Evolutionary conservation across 805 yeast species (phyloP).

Genomic region (Yarrowia alimentaria): DNA sequence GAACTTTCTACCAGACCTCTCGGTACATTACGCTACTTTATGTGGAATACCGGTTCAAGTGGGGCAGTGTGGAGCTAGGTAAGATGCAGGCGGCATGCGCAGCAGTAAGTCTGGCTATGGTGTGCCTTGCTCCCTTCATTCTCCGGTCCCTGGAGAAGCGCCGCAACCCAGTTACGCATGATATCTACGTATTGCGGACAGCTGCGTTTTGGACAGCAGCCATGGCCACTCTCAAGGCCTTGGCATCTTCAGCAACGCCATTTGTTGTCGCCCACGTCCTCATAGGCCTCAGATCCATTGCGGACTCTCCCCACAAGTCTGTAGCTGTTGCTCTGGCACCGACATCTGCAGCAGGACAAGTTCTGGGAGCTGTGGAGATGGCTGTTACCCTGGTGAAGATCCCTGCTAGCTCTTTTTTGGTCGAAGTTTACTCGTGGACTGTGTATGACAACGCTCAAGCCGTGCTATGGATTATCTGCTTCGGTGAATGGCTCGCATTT

Average conservation of each 20-base stretch:
- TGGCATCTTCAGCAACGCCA: conserved; percentile 3
- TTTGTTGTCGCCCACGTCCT: conserved; percentile 14
- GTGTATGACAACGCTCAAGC: background rate
- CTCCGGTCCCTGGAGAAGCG: background rate
- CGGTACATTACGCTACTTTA: background rate
- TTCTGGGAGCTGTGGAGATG: conserved; percentile 13
- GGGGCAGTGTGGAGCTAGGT: conserved; percentile 2
- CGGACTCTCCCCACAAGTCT: conserved; percentile 15
- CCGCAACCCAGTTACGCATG: conserved; percentile 14
- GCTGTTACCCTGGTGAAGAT: conserved; percentile 15
- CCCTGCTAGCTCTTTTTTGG: conserved; percentile 1
- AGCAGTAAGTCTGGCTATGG: background rate
- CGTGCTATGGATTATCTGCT: conserved; percentile 11
- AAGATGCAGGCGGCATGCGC: background rate
- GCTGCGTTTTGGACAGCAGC: conserved; percentile 7
- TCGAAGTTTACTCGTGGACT: conserved; percentile 1
- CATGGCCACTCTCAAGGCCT: conserved; percentile 5
- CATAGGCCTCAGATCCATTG: conserved; percentile 1
- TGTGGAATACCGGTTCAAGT: conserved; percentile 1
- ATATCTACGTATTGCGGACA: background rate
- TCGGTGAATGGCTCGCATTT: conserved; percentile 21
- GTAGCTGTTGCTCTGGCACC: conserved; percentile 17
- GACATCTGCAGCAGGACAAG: conserved; percentile 17
- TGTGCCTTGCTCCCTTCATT: background rate
- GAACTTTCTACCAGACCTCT: conserved; percentile 11